Evolutionary conservation across 2,329 filamentous ascomycete species (phyloP).

Genomic region (Neoarthrinium moseri): DNA sequence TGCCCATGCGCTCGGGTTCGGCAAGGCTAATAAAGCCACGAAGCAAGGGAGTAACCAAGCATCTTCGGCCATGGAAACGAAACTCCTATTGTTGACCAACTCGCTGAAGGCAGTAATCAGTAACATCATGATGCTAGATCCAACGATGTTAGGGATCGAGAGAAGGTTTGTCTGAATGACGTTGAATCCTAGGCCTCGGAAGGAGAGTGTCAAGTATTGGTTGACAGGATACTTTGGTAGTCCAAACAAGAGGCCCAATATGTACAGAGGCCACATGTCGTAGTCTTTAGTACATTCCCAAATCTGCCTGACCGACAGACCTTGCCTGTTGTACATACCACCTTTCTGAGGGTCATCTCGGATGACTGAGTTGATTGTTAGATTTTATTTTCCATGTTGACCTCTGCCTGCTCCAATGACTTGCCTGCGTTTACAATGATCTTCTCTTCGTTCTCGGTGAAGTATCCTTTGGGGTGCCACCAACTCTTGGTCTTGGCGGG

Average conservation of each 20-base stretch:
- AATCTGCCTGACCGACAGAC: conserved; percentile 40
- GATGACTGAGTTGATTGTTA: conserved; percentile 34
- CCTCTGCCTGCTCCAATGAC: too few relatives aligned
- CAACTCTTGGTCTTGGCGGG: conserved; percentile 61
- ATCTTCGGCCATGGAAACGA: conserved; percentile 46
- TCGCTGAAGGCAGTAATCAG: conserved; percentile 51
- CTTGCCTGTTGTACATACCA: conserved; percentile 50
- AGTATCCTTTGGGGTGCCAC: conserved; percentile 59
- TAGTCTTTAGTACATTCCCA: conserved; percentile 48
- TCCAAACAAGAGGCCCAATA: conserved; percentile 33
- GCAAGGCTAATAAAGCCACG: neutral
- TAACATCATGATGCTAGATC: conserved; percentile 39
- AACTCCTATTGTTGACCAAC: conserved; percentile 44
- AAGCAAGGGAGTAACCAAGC: conserved; percentile 54
- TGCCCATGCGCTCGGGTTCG: neutral
- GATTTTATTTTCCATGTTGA: too few relatives aligned
- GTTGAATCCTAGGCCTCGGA: conserved; percentile 24
- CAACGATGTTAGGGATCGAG: conserved; percentile 43
- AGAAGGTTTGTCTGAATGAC: conserved; percentile 54
- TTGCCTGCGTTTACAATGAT: conserved; percentile 70
- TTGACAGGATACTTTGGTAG: conserved; percentile 44
- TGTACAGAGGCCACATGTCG: conserved; percentile 46
- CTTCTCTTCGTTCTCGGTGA: conserved; percentile 61
- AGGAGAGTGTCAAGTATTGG: conserved; percentile 24
- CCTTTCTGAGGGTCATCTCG: conserved; percentile 52